Conservation (phyloP, 345 rosid genomes). For the Isatis tinctoria region DNA sequence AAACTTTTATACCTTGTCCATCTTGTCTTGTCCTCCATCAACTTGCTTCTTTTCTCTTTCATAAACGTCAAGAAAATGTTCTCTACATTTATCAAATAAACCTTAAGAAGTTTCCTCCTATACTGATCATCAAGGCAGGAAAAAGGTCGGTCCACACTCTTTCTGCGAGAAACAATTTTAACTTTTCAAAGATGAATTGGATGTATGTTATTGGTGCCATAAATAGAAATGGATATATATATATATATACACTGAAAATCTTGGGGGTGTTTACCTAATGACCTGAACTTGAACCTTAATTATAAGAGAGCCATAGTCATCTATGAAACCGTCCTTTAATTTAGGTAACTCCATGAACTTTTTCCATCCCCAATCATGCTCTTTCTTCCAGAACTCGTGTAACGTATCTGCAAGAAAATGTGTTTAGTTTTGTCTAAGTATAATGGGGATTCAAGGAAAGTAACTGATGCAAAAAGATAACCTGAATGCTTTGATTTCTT, state of each 20-base stretch:
- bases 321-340: constrained; percentile 50
- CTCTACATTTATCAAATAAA: constrained; percentile 78
- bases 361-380: too few species aligned
- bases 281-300: constrained; percentile 97
- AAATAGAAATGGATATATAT: not conserved
- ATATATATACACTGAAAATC: not conserved
- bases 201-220: not conserved
- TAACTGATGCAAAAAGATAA: too few species aligned
- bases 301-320: constrained; percentile 67
- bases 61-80: constrained; percentile 74
- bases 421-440: too few species aligned
- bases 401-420: too few species aligned
- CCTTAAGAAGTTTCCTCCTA: constrained; percentile 85
- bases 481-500: too few species aligned
- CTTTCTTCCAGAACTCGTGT: too few species aligned
- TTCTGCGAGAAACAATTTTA: constrained; percentile 40
- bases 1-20: constrained; percentile 62
- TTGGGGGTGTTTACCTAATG: constrained; percentile 50
- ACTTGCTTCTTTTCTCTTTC: constrained; percentile 75
- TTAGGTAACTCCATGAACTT: constrained; percentile 61
- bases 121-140: constrained; percentile 80
- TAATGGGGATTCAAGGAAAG: too few species aligned
- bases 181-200: not conserved
- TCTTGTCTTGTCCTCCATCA: constrained; percentile 74
- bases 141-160: constrained; percentile 80